Evolutionary conservation across 2,329 filamentous ascomycete genomes (phyloP), one percentile per base, ranked within the genome.

Genomic region (Neonectria ditissima): DNA sequence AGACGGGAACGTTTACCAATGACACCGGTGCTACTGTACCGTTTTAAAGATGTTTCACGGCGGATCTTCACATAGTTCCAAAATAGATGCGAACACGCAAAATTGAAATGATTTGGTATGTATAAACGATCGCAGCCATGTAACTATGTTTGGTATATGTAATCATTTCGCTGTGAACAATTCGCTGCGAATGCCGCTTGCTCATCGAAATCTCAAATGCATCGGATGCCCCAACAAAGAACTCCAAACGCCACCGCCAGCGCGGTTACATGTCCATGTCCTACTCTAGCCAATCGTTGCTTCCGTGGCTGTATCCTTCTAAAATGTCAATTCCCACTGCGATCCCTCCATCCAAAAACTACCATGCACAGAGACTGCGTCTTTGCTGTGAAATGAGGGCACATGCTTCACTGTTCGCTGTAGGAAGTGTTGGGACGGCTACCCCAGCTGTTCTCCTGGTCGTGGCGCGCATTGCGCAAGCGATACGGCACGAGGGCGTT

Each of bases 401-500:
- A 26, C 37, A 20, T 18, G 9, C 48, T 60, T 52, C 34, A 73
- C 26, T 65, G 66, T 54, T 73, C 71, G 50, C 71, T 73, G 39
- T 73, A 68, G 26, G 71, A 74, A 14, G 71, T 74, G 28, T 59
- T 55, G 4, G 71, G 71, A 2, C 71, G 70, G n/a, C 67, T 69
- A 37, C 63, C 70, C 66, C 58, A 70, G 47, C 63, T 52, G 18
- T 41, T 41, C 2, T 68, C 69, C 47, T 69, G 64, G 13, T 72
- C 68, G 4, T 59, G 62, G 13, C 64, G 69, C 62, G 71, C 52
- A 16, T 64, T 63, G 26, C 72, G 71, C 68, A 65, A 73, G n/a
- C 70, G 72, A 26, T 73, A 74, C 16, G 73, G 73, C 43, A 74
- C 37, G 9, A 74, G 65, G 22, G 73, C 72, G 45, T 66, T 70